phyloP scores from a whole-genome alignment of 371 early-diverging fungal species.

The Zychaea mexicana region DNA sequence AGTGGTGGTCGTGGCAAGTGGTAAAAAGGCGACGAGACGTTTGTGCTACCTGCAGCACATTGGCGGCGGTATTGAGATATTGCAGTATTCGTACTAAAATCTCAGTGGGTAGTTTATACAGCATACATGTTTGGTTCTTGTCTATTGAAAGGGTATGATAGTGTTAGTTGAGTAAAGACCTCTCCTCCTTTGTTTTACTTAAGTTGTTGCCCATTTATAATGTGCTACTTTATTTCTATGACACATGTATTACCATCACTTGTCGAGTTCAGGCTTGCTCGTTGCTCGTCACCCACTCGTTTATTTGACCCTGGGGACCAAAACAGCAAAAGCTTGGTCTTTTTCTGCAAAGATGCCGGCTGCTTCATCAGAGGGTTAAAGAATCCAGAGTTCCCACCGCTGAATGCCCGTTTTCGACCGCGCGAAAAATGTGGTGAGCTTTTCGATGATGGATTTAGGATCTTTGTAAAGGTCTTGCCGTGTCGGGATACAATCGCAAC shows the following conservation, averaged over 20 bases:
- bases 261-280: not conserved
- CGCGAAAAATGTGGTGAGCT: not conserved
- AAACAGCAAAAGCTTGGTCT: not conserved
- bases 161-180: too few species aligned
- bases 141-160: too few species aligned
- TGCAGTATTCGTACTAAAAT: conserved; percentile 23
- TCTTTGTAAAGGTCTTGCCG: conserved; percentile 5
- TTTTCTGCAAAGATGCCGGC: not conserved
- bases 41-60: conserved; percentile 21
- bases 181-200: too few species aligned
- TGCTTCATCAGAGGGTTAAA: not conserved
- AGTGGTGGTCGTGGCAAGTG: conserved; percentile 18
- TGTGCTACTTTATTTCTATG: too few species aligned
- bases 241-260: too few species aligned
- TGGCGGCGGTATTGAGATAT: conserved; percentile 18
- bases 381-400: not conserved
- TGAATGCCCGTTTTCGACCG: conserved; percentile 2
- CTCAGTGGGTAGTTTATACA: conserved; percentile 27
- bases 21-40: conserved; percentile 21
- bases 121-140: too few species aligned
- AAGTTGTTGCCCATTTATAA: too few species aligned
- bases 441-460: conserved; percentile 1
- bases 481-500: conserved; percentile 11
- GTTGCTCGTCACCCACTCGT: not conserved
- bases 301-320: not conserved